Percentiles rank a stretch among this genome's conserved stretches.
These are phyloP conservation scores for Rosa rugosa DNA, from an alignment of 306 rosid species.

Conservation along the genomic window DNA sequence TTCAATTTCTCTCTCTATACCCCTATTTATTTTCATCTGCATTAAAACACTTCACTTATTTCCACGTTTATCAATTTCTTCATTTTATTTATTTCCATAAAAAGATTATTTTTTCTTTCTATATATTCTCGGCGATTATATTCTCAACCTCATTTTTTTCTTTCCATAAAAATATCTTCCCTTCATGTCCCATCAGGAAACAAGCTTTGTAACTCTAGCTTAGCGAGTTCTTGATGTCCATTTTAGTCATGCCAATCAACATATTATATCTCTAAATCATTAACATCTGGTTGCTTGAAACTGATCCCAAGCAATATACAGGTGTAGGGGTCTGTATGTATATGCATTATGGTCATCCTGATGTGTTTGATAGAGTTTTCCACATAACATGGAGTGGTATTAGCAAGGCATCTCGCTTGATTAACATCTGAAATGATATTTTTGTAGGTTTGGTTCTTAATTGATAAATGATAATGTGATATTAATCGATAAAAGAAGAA, in stretches of 20 bases:
- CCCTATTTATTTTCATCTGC: too few relatives aligned
- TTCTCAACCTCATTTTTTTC: too few relatives aligned
- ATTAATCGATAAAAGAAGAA: too few relatives aligned
- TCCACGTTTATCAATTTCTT: too few relatives aligned
- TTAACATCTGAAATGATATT: slow-evolving; percentile 82
- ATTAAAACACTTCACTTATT: too few relatives aligned
- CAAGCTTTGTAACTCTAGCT: slow-evolving; percentile 89
- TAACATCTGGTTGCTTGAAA: neutral
- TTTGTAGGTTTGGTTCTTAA: slow-evolving; percentile 55
- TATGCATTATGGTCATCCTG: slow-evolving; percentile 96
- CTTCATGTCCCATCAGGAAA: slow-evolving; percentile 90
- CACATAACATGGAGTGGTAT: slow-evolving; percentile 96
- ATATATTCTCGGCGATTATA: too few relatives aligned
- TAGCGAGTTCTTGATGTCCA: slow-evolving; percentile 77
- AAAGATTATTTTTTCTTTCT: too few relatives aligned
- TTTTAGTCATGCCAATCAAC: slow-evolving; percentile 13
- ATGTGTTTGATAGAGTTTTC: slow-evolving; percentile 90
- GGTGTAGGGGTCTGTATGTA: slow-evolving; percentile 54
- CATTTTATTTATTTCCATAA: too few relatives aligned
- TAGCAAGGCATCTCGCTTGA: slow-evolving; percentile 93
- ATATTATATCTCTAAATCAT: slow-evolving; percentile 14
- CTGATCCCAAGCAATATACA: slow-evolving; percentile 33
- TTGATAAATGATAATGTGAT: neutral
- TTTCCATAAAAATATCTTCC: too few relatives aligned
- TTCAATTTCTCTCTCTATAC: too few relatives aligned